These are phyloP conservation scores for Alternaria burnsii DNA, from an alignment of 2,329 filamentous ascomycete species.

Conservation along the genomic window DNA sequence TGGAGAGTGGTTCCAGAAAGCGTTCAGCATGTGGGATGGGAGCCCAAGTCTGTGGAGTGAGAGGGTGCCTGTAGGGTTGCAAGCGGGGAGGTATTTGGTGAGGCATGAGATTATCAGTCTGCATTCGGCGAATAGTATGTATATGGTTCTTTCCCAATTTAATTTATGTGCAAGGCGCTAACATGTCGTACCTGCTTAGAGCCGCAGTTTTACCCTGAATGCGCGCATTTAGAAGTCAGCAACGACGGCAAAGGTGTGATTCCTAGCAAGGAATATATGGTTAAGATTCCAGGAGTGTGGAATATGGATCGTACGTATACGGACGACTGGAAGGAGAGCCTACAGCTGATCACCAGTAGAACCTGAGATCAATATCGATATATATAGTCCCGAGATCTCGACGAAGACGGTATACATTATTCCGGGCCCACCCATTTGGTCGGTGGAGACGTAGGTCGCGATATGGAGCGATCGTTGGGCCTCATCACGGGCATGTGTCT, in stretches of 20 bases:
- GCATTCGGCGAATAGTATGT: slow-evolving; percentile 34
- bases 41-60: slow-evolving; percentile 38
- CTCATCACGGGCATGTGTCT: neutral
- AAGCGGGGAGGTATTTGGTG: slow-evolving; percentile 36
- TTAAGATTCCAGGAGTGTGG: slow-evolving; percentile 42
- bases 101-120: slow-evolving; percentile 43
- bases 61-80: slow-evolving; percentile 31
- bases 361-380: slow-evolving; percentile 43
- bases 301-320: slow-evolving; percentile 39
- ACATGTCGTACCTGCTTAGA: neutral
- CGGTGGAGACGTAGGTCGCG: neutral
- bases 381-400: slow-evolving; percentile 31
- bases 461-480: neutral
- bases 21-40: slow-evolving; percentile 37
- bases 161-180: neutral
- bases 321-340: neutral
- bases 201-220: slow-evolving; percentile 44
- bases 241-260: slow-evolving; percentile 24
- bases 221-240: slow-evolving; percentile 39
- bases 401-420: slow-evolving; percentile 34
- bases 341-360: slow-evolving; percentile 27
- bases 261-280: slow-evolving; percentile 29
- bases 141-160: neutral
- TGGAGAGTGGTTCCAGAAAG: slow-evolving; percentile 40
- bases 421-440: slow-evolving; percentile 26